Conservation (phyloP, 2,329 filamentous ascomycete species). For the Curvularia sp. region DNA sequence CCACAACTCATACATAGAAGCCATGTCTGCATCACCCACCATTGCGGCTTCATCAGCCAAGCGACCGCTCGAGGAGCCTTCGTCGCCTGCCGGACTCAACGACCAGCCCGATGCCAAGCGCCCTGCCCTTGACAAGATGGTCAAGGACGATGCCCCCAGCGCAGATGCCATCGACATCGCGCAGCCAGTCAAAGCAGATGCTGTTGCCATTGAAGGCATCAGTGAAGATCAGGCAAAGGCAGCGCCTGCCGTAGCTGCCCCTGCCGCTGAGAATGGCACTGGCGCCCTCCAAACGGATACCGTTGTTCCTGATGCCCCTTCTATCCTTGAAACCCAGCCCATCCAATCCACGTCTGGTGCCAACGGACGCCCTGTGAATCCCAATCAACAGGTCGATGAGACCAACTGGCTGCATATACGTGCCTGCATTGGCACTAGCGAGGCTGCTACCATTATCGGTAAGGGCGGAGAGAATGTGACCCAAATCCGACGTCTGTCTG, state of each 20-base stretch:
- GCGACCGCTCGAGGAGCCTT: conserved; percentile 95
- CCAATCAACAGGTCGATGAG: conserved; percentile 76
- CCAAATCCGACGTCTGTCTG: conserved; percentile 92
- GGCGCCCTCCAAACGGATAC: conserved; percentile 74
- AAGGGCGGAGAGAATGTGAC: conserved; percentile 99
- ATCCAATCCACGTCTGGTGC: conserved; percentile 64
- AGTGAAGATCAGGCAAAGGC: conserved; percentile 38
- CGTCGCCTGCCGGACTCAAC: conserved; percentile 86
- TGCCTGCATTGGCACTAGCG: conserved; percentile 94
- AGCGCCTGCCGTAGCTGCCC: conserved; percentile 32
- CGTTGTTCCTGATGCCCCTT: conserved; percentile 68
- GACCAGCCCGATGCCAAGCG: conserved; percentile 98
- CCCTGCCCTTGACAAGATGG: conserved; percentile 90
- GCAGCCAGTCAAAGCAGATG: conserved; percentile 47
- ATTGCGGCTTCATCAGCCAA: conserved; percentile 73
- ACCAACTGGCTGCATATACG: conserved; percentile 96
- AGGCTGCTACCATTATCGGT: conserved; percentile 96
- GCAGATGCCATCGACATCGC: conserved; percentile 59
- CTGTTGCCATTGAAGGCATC: conserved; percentile 44
- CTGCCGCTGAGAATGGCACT: conserved; percentile 54
- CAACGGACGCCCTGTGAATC: conserved; percentile 59
- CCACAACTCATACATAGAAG: conserved; percentile 41
- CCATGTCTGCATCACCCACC: conserved; percentile 57
- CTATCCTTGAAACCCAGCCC: conserved; percentile 62
- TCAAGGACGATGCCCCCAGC: conserved; percentile 65